Conservation (phyloP, 2,329 filamentous ascomycete species). For the Botrytis hyacinthi region DNA sequence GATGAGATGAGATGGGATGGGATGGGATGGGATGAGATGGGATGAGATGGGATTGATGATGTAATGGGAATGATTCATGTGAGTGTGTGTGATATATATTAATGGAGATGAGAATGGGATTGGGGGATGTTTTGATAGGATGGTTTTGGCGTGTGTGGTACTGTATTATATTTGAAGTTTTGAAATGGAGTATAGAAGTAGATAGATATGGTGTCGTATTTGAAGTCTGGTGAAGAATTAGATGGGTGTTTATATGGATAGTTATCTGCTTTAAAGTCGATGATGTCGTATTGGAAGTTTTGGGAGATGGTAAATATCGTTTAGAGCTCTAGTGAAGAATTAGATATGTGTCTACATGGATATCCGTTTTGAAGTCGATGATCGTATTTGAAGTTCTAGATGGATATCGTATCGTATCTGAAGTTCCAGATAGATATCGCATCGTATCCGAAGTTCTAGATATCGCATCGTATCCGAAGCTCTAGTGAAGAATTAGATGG, state of each 20-base stretch:
- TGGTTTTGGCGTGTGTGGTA: background rate
- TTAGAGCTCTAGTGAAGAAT: too few species aligned
- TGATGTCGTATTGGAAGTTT: too few species aligned
- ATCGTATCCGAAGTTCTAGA: background rate
- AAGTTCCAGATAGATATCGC: too few species aligned
- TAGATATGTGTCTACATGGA: too few species aligned
- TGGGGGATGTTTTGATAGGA: background rate
- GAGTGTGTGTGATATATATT: background rate
- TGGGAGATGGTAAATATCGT: too few species aligned
- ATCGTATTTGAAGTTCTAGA: background rate
- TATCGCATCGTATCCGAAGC: background rate
- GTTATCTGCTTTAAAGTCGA: too few species aligned
- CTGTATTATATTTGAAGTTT: background rate
- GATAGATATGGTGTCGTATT: too few species aligned
- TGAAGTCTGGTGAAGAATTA: background rate
- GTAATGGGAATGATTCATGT: background rate
- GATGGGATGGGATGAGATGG: background rate
- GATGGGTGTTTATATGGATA: too few species aligned
- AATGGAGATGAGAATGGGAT: background rate
- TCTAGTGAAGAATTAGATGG: background rate
- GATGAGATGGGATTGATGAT: background rate
- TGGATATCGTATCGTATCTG: background rate
- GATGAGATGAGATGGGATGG: background rate
- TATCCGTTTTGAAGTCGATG: background rate
- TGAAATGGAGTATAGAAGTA: too few species aligned